phyloP scores from a whole-genome alignment of 1,139 yeast species.

The Eremothecium sinecaudum region DNA sequence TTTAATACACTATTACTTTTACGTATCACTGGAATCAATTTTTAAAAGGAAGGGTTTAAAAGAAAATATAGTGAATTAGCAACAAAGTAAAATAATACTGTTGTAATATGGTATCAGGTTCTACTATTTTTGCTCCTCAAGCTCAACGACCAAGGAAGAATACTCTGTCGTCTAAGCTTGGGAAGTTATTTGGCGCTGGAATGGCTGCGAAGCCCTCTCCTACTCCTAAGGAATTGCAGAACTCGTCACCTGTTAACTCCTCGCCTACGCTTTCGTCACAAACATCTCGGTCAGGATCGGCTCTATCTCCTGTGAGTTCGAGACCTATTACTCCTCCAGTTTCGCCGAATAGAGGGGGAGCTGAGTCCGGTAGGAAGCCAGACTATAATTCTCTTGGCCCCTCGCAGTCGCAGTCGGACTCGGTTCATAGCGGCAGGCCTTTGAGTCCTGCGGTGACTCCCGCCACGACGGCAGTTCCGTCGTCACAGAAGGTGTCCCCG shows the following conservation, averaged over 20 bases:
- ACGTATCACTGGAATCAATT: no score
- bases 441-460: background rate
- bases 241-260: background rate
- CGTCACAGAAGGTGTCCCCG: background rate
- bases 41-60: no score
- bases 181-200: constrained; percentile 12
- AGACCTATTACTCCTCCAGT: constrained; percentile 3
- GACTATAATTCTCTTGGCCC: constrained; percentile 2
- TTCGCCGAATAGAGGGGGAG: background rate
- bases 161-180: constrained; percentile 11
- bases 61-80: no score
- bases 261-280: constrained; percentile 3
- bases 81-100: background rate
- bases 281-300: constrained; percentile 5
- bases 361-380: background rate
- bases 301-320: background rate
- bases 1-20: no score
- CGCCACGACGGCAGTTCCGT: background rate
- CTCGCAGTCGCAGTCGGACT: constrained; percentile 1
- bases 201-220: background rate
- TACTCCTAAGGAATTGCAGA: background rate
- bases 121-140: constrained; percentile 4
- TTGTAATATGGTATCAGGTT: constrained; percentile 4
- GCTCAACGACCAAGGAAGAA: constrained; percentile 8
- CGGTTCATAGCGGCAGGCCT: background rate